phyloP scores from a whole-genome alignment of 345 rosid species.

The Anastatica hierochuntica region DNA sequence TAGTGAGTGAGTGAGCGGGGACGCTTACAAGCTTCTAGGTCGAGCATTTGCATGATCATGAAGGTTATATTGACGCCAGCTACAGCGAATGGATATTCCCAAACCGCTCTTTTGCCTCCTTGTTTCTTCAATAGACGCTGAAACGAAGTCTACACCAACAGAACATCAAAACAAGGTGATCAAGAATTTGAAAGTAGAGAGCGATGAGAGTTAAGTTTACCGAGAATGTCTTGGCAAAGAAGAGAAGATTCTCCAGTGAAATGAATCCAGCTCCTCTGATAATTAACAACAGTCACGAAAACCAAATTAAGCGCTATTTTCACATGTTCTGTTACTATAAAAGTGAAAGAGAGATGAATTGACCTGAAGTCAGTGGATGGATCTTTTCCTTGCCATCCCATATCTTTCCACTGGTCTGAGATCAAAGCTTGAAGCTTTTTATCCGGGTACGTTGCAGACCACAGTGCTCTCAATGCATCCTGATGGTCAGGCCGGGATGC shows the following conservation, averaged over 20 bases:
- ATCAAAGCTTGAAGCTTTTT: constrained; percentile 60
- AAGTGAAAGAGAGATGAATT: background rate
- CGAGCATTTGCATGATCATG: constrained; percentile 98
- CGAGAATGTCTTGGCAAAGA: constrained; percentile 83
- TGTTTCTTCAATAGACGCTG: constrained; percentile 56
- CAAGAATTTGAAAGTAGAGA: background rate
- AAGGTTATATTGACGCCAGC: constrained; percentile 93
- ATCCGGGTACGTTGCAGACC: constrained; percentile 72
- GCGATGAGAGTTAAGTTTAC: constrained; percentile 26
- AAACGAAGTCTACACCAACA: constrained; percentile 50
- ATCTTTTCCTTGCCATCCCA: constrained; percentile 99
- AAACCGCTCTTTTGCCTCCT: constrained; percentile 72
- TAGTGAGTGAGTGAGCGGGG: background rate
- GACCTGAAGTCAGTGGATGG: constrained; percentile 96
- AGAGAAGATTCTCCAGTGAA: constrained; percentile 80
- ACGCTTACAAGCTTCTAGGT: constrained; percentile 73
- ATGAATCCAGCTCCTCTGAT: constrained; percentile 92
- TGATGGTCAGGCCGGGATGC: constrained; percentile 70
- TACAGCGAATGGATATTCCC: constrained; percentile 98
- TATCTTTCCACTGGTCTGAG: constrained; percentile 92
- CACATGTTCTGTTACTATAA: background rate
- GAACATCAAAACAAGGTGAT: background rate
- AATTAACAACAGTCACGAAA: constrained; percentile 10
- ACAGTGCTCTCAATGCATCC: constrained; percentile 79
- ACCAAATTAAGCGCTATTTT: background rate